Percentiles rank a stretch among this genome's conserved stretches.
Evolutionary conservation across 2,329 filamentous ascomycete genomes (phyloP).

Genomic region (Metarhizium sp.): DNA sequence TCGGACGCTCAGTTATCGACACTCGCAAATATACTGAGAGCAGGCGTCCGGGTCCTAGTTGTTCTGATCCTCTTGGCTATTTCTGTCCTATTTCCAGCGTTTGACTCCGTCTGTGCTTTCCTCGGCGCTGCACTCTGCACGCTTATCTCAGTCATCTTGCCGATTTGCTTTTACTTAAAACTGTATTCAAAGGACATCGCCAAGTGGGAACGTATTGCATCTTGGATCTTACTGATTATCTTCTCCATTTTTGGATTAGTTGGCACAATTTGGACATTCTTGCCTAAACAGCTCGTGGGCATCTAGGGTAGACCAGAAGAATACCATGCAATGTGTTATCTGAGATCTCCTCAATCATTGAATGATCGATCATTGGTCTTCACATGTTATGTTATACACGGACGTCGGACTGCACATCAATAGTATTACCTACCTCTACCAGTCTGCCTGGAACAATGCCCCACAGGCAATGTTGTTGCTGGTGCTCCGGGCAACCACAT

Average conservation of each 20-base stretch:
- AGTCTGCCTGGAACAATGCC: too few relatives aligned
- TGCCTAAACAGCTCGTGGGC: constrained; percentile 68
- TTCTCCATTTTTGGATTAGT: constrained; percentile 62
- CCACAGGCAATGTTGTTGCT: too few relatives aligned
- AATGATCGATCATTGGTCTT: too few relatives aligned
- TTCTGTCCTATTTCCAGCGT: constrained; percentile 60
- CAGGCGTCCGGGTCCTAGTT: constrained; percentile 54
- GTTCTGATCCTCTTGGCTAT: constrained; percentile 67
- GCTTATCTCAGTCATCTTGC: constrained; percentile 85
- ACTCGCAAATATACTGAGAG: constrained; percentile 40
- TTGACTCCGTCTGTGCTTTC: constrained; percentile 85
- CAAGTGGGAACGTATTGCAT: constrained; percentile 50
- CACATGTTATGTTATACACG: too few relatives aligned
- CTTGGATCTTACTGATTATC: constrained; percentile 59
- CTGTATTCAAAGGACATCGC: constrained; percentile 70
- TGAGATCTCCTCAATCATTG: too few relatives aligned
- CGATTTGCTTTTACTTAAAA: constrained; percentile 81
- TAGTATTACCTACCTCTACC: too few relatives aligned
- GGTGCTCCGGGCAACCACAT: too few relatives aligned
- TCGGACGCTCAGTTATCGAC: constrained; percentile 30
- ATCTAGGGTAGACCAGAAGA: constrained; percentile 22
- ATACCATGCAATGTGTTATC: too few relatives aligned
- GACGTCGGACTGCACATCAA: too few relatives aligned
- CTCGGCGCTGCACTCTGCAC: constrained; percentile 88
- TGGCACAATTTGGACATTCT: constrained; percentile 80